These are phyloP conservation scores for Globisporangium solare DNA, from an alignment of 352 stramenopile genomes.

Conservation along the genomic window DNA sequence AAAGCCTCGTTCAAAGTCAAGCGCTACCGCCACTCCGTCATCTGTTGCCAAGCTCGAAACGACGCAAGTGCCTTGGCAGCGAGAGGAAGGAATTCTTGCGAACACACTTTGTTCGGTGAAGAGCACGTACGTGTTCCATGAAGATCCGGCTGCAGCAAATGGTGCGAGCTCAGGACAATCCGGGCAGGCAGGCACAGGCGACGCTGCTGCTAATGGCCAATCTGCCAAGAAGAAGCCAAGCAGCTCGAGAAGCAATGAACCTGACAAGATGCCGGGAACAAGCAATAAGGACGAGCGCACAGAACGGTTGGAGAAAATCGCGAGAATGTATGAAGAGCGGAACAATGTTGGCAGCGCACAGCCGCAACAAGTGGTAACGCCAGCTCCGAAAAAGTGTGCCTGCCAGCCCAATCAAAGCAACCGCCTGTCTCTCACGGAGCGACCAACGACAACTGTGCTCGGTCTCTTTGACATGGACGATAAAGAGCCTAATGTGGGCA, in stretches of 20 bases:
- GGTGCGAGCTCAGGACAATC: constrained; percentile 3
- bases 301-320: constrained; percentile 61
- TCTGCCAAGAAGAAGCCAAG: constrained; percentile 36
- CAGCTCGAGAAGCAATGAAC: constrained; percentile 28
- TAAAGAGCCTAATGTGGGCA: constrained; percentile 68
- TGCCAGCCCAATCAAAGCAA: constrained; percentile 19
- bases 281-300: constrained; percentile 65
- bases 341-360: constrained; percentile 39
- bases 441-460: constrained; percentile 44
- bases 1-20: constrained; percentile 24
- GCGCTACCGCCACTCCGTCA: neutral
- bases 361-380: constrained; percentile 1
- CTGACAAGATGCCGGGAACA: constrained; percentile 67
- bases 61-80: constrained; percentile 51
- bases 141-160: constrained; percentile 23
- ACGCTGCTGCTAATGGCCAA: constrained; percentile 9
- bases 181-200: neutral
- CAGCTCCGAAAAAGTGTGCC: constrained; percentile 11
- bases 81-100: constrained; percentile 52
- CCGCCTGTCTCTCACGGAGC: constrained; percentile 17
- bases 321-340: constrained; percentile 61
- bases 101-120: constrained; percentile 68
- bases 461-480: constrained; percentile 78
- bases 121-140: constrained; percentile 75
- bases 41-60: constrained; percentile 34